Conservation (phyloP, 768 basidiomycete genomes). For the Termitomyces sp. region DNA sequence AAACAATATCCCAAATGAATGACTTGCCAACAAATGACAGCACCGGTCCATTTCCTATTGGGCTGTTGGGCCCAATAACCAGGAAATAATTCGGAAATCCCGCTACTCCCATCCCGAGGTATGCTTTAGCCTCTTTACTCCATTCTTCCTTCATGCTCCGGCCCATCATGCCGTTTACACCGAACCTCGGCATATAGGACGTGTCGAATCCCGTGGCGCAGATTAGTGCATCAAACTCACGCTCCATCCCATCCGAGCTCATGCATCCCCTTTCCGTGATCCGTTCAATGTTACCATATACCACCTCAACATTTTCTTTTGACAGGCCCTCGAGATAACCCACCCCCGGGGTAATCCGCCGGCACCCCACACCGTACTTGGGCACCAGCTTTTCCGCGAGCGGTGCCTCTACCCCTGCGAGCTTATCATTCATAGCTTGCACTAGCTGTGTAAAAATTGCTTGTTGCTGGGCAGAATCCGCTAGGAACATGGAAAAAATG, state of each 20-base stretch:
- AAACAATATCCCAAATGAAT: not conserved
- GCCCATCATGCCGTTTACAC: conserved; percentile 22
- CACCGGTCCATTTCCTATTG: conserved; percentile 29
- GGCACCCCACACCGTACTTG: conserved; percentile 28
- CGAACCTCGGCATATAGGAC: conserved; percentile 27
- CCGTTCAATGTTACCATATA: conserved; percentile 21
- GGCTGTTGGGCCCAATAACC: conserved; percentile 27
- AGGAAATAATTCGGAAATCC: conserved; percentile 31
- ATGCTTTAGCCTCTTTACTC: conserved; percentile 23
- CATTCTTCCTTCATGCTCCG: conserved; percentile 25
- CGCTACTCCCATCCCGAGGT: conserved; percentile 25
- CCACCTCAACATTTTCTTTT: conserved; percentile 26
- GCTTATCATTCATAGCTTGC: conserved; percentile 34
- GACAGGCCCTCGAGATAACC: conserved; percentile 28
- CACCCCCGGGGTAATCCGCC: conserved; percentile 28
- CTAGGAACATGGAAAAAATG: conserved; percentile 22
- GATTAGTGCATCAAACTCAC: conserved; percentile 28
- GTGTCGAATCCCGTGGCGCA: conserved; percentile 36
- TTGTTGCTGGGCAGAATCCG: conserved; percentile 28
- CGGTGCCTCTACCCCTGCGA: conserved; percentile 33
- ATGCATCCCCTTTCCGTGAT: conserved; percentile 25
- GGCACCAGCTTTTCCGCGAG: conserved; percentile 36
- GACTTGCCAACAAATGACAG: conserved; percentile 24
- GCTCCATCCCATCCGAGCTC: conserved; percentile 21
- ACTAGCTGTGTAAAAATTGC: conserved; percentile 19